Conservation (phyloP, 202 grass and related monocot genomes). For the Panicum hallii region DNA sequence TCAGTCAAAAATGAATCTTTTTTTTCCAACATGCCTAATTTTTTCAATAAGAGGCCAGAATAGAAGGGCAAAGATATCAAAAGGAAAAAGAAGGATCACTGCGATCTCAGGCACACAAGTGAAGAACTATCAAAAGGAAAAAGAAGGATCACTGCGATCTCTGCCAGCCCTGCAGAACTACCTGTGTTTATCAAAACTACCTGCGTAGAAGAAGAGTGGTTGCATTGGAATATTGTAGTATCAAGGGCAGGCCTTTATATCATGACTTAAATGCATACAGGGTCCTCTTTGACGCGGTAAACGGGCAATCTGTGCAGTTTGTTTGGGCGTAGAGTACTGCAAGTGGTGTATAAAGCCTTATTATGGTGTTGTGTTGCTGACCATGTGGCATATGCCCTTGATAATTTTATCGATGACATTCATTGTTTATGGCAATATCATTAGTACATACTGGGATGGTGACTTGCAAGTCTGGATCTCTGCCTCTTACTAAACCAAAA, state of each 20-base stretch:
- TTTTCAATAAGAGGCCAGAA: slow-evolving; percentile 7
- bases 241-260: slow-evolving; percentile 71
- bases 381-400: neutral
- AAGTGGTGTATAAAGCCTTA: neutral
- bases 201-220: too few species aligned
- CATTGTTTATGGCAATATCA: slow-evolving; percentile 11
- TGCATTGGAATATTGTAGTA: slow-evolving; percentile 91
- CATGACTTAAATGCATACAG: slow-evolving; percentile 97
- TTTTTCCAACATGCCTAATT: neutral
- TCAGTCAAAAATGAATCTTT: neutral
- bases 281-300: slow-evolving; percentile 95
- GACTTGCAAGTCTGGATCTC: neutral
- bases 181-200: too few species aligned
- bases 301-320: neutral
- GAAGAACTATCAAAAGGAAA: too few species aligned
- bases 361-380: slow-evolving; percentile 7
- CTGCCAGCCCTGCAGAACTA: too few species aligned
- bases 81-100: neutral
- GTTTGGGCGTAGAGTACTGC: slow-evolving; percentile 28
- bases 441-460: neutral
- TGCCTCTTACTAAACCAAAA: neutral
- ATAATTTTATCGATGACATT: neutral
- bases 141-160: too few species aligned
- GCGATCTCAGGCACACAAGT: neutral
- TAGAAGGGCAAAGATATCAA: neutral